Evolutionary conservation across 371 early-diverging fungal species (phyloP), one percentile per base, ranked within the genome.

Genomic region (Coemansia sp.): DNA sequence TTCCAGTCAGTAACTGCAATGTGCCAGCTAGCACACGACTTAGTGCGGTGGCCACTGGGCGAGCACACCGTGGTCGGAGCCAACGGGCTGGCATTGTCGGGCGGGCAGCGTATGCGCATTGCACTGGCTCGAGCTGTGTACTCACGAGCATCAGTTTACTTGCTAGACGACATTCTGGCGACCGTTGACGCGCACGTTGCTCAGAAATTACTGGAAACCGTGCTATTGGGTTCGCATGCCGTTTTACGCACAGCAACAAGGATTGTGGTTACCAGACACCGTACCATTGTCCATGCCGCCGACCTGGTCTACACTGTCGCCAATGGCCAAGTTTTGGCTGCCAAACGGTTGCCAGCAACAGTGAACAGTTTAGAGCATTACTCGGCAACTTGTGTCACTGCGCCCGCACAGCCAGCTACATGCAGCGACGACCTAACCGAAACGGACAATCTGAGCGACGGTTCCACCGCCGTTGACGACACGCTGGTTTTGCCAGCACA

Each of bases 141-240:
- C 72, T 83, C 88, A 32, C 82, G 86, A 47, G 86, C 92, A 29
- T 90, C 92, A 69, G 82, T 95, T 2, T 83, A 86, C 53, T 64
- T 93, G 40, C 58, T 90, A 55, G 94, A 94, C 64, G 93, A 92
- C 52, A 84, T 91, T 8, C 60, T 91, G 55, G 82, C 86, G 38
- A 94, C 95, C 24, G 95, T 98, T 1, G 98, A 98, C 77, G 87
- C 91, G 0, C 91, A 93, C 57, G 95, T 97, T 4, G 92, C 93
- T 36, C 67, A 79, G 11, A 82, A 83, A 57, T 86, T 97, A 31
- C 80, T 97, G 61, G 77, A 85, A 10, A 93, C 94, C n/a, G 65
- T 95, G 33, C 79, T 98, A 32, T 33, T 43, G 1, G 63, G 62
- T 0, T 29, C 64, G 2, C 11, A 7, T 5, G 63, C 58, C 5